Percentiles rank a stretch among this genome's conserved stretches.
phyloP scores from a whole-genome alignment of 208 protist genomes.

The Tritrichomonas foetus region DNA sequence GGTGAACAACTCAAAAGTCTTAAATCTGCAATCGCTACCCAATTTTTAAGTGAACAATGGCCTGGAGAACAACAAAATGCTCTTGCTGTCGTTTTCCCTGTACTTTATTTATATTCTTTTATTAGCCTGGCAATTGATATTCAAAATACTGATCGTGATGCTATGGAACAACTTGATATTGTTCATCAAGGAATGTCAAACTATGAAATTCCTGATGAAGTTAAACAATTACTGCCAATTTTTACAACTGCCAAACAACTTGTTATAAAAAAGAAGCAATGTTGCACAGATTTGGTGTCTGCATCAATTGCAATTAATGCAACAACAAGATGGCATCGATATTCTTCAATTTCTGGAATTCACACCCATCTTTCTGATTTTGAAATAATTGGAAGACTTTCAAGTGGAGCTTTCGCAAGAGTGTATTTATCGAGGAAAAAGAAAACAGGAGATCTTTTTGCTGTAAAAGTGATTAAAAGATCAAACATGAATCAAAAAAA shows the following conservation, averaged over 20 bases:
- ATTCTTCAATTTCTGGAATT: background rate
- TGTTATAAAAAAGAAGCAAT: background rate
- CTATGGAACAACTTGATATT: background rate
- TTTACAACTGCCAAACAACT: background rate
- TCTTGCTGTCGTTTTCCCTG: background rate
- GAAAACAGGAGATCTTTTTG: constrained; percentile 30
- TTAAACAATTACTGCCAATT: background rate
- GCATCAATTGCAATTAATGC: background rate
- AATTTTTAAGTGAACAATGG: background rate
- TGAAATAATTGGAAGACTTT: background rate
- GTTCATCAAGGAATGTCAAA: background rate
- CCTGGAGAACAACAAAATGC: background rate
- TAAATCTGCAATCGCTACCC: background rate
- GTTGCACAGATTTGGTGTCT: background rate
- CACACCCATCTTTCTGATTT: background rate
- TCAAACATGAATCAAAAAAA: background rate
- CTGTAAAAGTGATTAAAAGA: background rate
- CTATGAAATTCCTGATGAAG: background rate
- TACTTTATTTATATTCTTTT: background rate
- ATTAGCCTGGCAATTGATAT: background rate
- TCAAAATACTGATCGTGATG: background rate
- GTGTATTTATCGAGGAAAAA: background rate
- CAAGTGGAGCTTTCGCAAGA: background rate
- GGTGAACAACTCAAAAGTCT: background rate
- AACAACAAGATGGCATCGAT: background rate